phyloP scores from a whole-genome alignment of 768 basidiomycete species.

The Leccinum arenicola region DNA sequence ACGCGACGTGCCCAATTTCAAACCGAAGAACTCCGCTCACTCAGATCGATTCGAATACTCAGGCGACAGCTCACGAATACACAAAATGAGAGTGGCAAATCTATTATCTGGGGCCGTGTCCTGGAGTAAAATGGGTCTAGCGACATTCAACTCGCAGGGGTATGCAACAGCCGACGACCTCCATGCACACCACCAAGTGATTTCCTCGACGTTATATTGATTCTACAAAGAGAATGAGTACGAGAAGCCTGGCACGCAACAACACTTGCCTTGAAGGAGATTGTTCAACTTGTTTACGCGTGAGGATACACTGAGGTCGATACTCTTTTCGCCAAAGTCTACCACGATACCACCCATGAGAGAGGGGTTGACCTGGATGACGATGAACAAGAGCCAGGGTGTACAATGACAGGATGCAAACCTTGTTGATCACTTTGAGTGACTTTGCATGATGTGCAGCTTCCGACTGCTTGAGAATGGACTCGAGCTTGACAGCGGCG shows the following conservation, averaged over 20 bases:
- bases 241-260: neutral
- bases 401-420: constrained; percentile 30
- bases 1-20: neutral
- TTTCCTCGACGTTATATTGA: constrained; percentile 19
- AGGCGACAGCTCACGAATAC: neutral
- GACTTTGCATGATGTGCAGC: constrained; percentile 84
- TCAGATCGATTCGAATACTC: neutral
- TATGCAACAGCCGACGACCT: constrained; percentile 1
- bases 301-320: constrained; percentile 92
- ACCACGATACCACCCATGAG: constrained; percentile 90
- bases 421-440: constrained; percentile 91
- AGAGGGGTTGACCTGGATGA: constrained; percentile 78
- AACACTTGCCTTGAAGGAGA: constrained; percentile 70
- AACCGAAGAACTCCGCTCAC: neutral
- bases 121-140: neutral
- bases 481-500: constrained; percentile 73
- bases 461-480: constrained; percentile 81
- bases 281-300: constrained; percentile 95
- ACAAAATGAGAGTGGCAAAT: neutral
- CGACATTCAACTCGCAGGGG: constrained; percentile 7
- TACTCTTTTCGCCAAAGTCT: constrained; percentile 97
- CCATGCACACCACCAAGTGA: neutral
- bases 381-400: constrained; percentile 1
- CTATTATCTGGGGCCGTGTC: neutral
- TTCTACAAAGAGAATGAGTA: constrained; percentile 20